These are phyloP conservation scores for Neoascochyta sp. DNA, from an alignment of 2,329 filamentous ascomycete genomes.

Conservation along the genomic window DNA sequence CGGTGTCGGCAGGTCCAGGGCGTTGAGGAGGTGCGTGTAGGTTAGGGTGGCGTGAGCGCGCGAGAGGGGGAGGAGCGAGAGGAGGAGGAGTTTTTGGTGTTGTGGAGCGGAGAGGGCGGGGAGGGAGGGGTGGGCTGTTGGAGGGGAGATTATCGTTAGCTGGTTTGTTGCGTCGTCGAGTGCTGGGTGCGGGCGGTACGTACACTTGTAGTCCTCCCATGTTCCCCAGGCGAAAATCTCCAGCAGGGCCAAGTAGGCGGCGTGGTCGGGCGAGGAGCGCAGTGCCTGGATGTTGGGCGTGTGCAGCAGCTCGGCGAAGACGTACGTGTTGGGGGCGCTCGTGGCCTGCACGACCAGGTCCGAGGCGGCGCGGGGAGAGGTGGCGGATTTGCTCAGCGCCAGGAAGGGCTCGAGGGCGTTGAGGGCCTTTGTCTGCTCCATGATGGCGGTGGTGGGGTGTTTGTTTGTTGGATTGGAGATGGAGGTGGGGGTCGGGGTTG, in stretches of 20 bases:
- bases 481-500: not conserved
- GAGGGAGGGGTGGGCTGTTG: constrained; percentile 50
- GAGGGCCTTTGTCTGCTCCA: constrained; percentile 67
- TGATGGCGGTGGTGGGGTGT: constrained; percentile 33
- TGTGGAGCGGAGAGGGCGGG: constrained; percentile 71
- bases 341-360: constrained; percentile 86
- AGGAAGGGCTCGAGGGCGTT: constrained; percentile 77
- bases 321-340: constrained; percentile 81
- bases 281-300: constrained; percentile 75
- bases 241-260: constrained; percentile 65
- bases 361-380: constrained; percentile 75
- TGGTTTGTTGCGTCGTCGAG: not conserved
- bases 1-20: constrained; percentile 63
- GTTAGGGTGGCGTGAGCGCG: constrained; percentile 62
- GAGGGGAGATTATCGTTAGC: constrained; percentile 1
- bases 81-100: constrained; percentile 79
- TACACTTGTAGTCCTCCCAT: constrained; percentile 70
- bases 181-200: constrained; percentile 10
- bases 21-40: constrained; percentile 65
- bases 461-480: not conserved
- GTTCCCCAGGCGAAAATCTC: constrained; percentile 92
- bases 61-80: constrained; percentile 80
- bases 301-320: constrained; percentile 91
- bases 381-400: constrained; percentile 79
- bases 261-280: constrained; percentile 58